These are phyloP conservation scores for Cardamine chenopodiifolia DNA, from an alignment of 345 rosid genomes.

Conservation along the genomic window DNA sequence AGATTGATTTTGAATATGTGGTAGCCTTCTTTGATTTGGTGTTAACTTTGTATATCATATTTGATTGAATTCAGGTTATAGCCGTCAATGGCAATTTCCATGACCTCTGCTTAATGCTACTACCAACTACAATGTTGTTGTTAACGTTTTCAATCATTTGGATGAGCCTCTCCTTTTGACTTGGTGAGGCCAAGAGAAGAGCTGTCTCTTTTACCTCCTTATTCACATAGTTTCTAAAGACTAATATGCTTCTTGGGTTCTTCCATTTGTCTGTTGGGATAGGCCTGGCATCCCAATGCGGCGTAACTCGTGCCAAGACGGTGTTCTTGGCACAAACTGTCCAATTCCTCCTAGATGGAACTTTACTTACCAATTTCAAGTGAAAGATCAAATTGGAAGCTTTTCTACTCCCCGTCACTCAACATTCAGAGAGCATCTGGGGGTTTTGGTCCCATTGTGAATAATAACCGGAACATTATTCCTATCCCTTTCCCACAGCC, in stretches of 20 bases:
- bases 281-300: slow-evolving; percentile 94
- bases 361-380: slow-evolving; percentile 87
- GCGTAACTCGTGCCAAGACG: slow-evolving; percentile 90
- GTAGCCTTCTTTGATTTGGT: slow-evolving; percentile 14
- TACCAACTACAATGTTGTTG: slow-evolving; percentile 71
- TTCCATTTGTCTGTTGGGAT: slow-evolving; percentile 17
- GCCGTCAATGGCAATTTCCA: slow-evolving; percentile 79
- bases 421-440: slow-evolving; percentile 91
- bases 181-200: slow-evolving; percentile 52
- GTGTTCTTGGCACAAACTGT: slow-evolving; percentile 87
- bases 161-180: slow-evolving; percentile 80
- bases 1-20: neutral
- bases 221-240: neutral
- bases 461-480: slow-evolving; percentile 64
- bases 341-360: slow-evolving; percentile 69
- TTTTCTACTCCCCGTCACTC: slow-evolving; percentile 84
- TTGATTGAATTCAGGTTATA: slow-evolving; percentile 57
- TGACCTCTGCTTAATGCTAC: slow-evolving; percentile 74
- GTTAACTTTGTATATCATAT: neutral
- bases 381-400: slow-evolving; percentile 96
- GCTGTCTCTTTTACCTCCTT: neutral
- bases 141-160: slow-evolving; percentile 68
- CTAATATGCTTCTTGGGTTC: slow-evolving; percentile 5
- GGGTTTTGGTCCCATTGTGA: slow-evolving; percentile 79
- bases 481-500: slow-evolving; percentile 81